phyloP scores from a whole-genome alignment of 2,329 filamentous ascomycete species.

The Trichoderma breve region DNA sequence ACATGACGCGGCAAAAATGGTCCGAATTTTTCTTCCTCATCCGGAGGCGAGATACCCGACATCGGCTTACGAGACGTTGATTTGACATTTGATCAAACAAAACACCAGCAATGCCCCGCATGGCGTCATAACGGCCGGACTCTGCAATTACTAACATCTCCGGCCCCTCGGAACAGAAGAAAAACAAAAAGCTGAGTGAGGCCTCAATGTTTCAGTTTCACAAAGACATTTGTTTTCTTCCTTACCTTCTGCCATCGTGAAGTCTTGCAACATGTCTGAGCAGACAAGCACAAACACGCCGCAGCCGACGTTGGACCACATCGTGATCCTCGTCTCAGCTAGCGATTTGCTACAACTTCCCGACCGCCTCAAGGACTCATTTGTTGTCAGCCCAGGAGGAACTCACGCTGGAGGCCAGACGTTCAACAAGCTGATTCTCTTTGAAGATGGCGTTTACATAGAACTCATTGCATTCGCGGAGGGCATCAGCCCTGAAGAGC shows the following conservation, averaged over 20 bases:
- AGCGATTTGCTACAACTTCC: constrained; percentile 46
- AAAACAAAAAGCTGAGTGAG: neutral
- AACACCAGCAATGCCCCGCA: constrained; percentile 10
- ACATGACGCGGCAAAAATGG: neutral
- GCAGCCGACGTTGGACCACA: constrained; percentile 54
- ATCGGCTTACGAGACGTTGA: neutral
- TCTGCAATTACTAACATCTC: neutral
- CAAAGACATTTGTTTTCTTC: neutral
- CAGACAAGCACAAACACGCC: neutral
- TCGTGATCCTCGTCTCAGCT: constrained; percentile 58
- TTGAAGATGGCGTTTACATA: constrained; percentile 63
- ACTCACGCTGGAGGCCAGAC: constrained; percentile 59
- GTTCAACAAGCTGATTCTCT: constrained; percentile 61
- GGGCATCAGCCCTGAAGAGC: constrained; percentile 38
- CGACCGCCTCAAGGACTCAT: constrained; percentile 49
- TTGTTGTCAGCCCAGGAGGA: constrained; percentile 60
- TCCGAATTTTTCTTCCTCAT: neutral
- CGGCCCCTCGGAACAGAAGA: neutral
- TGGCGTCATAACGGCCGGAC: constrained; percentile 2
- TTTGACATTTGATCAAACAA: neutral
- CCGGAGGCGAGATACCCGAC: neutral
- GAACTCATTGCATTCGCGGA: constrained; percentile 64
- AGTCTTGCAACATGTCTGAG: neutral
- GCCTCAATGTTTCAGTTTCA: neutral
- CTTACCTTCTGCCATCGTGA: neutral